Percentiles rank a stretch among this genome's conserved stretches.
Conservation (phyloP, 176 grass and related monocot genomes). For the Oryza meyeriana region DNA sequence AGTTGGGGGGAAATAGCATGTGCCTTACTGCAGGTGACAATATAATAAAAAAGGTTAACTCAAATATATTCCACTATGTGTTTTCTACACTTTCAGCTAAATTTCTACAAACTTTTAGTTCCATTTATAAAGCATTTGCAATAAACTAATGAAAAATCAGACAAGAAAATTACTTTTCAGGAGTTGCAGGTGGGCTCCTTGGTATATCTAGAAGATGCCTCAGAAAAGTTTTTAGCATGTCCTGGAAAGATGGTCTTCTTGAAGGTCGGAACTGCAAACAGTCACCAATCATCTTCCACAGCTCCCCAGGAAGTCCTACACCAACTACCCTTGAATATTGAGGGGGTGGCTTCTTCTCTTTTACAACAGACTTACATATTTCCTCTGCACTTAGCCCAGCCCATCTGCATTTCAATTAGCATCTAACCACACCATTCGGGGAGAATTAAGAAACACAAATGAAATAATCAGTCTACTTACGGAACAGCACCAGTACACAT, state of each 20-base stretch:
- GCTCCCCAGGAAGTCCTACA: constrained; percentile 91
- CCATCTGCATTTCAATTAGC: constrained; percentile 84
- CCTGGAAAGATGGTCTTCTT: constrained; percentile 88
- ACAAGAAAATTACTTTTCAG: constrained; percentile 71
- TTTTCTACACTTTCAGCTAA: constrained; percentile 13
- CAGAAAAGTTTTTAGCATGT: constrained; percentile 96
- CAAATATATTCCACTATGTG: constrained; percentile 3
- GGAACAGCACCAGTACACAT: constrained; percentile 99
- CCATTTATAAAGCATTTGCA: constrained; percentile 10
- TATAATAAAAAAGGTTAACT: not conserved
- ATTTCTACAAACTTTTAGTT: constrained; percentile 24
- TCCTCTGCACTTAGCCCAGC: constrained; percentile 90
- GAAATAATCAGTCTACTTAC: constrained; percentile 73
- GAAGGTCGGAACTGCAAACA: constrained; percentile 81
- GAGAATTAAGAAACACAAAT: constrained; percentile 41
- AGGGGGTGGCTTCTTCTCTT: constrained; percentile 82
- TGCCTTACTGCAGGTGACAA: not conserved
- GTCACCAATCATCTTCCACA: constrained; percentile 99
- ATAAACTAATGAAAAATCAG: constrained; percentile 24
- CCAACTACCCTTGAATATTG: constrained; percentile 98
- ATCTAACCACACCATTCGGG: constrained; percentile 39
- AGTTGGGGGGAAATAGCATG: constrained; percentile 22
- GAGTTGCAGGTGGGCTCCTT: constrained; percentile 81
- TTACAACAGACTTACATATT: constrained; percentile 80
- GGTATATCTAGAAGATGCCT: constrained; percentile 93